Conservation (phyloP, 371 early-diverging fungal species). For the Mortierella sp. region DNA sequence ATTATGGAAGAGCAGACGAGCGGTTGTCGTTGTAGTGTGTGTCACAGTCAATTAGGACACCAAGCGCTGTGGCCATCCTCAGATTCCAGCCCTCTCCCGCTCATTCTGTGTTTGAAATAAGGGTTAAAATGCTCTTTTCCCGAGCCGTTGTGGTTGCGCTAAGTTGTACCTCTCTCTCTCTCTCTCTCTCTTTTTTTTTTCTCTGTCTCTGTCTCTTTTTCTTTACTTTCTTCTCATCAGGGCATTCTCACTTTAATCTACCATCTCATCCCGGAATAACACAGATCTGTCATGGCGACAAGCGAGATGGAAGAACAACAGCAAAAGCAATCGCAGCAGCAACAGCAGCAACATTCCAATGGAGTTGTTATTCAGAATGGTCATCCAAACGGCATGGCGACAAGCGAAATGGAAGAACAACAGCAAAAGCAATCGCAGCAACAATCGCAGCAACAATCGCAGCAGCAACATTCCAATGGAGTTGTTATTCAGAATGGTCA, state of each 20-base stretch:
- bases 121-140: conserved; percentile 1
- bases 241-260: neutral
- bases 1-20: no score
- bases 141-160: conserved; percentile 3
- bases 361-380: conserved; percentile 6
- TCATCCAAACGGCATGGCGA: conserved; percentile 32
- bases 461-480: conserved; percentile 7
- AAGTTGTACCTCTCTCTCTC: neutral
- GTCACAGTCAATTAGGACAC: no score
- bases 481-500: conserved; percentile 3
- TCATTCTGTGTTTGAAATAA: conserved; percentile 3
- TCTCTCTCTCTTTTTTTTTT: conserved; percentile 4
- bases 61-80: conserved; percentile 6
- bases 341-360: conserved; percentile 2
- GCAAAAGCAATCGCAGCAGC: neutral
- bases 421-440: neutral
- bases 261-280: neutral
- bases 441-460: neutral
- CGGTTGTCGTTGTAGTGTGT: no score
- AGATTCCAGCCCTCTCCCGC: neutral
- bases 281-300: conserved; percentile 26
- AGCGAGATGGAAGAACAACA: conserved; percentile 46
- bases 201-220: neutral
- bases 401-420: conserved; percentile 49
- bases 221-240: neutral